Evolutionary conservation across 257 asterid species (phyloP).

Genomic region (Forsythia suspensa): DNA sequence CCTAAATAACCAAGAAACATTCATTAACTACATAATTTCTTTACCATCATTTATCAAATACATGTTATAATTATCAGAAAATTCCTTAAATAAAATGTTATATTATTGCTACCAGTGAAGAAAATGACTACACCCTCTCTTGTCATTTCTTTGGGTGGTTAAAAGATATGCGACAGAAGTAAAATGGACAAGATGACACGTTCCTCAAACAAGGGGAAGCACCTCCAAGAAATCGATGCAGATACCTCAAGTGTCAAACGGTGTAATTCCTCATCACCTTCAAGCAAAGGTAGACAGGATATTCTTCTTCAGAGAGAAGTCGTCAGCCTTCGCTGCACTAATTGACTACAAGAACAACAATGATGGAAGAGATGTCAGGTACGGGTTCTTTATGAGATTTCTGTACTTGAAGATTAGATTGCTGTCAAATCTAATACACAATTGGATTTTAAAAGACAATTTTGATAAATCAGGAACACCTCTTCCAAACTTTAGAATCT

Average conservation of each 20-base stretch:
- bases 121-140: conserved; percentile 9
- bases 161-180: conserved; percentile 12
- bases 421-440: neutral
- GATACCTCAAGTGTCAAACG: conserved; percentile 14
- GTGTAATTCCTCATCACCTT: conserved; percentile 29
- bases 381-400: neutral
- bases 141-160: conserved; percentile 5
- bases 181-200: conserved; percentile 24
- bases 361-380: neutral
- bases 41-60: neutral
- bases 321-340: conserved; percentile 75
- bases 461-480: neutral
- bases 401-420: neutral
- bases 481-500: neutral
- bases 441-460: neutral
- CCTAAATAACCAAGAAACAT: neutral
- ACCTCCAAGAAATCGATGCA: conserved; percentile 4
- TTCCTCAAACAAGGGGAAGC: conserved; percentile 15
- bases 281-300: conserved; percentile 60
- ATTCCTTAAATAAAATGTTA: neutral
- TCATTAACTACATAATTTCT: neutral
- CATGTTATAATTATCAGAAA: neutral
- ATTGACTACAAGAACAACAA: conserved; percentile 55
- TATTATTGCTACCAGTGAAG: neutral
- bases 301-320: conserved; percentile 83